These are phyloP conservation scores for Neonectria sp. DNA, from an alignment of 2,329 filamentous ascomycete genomes.

Conservation along the genomic window DNA sequence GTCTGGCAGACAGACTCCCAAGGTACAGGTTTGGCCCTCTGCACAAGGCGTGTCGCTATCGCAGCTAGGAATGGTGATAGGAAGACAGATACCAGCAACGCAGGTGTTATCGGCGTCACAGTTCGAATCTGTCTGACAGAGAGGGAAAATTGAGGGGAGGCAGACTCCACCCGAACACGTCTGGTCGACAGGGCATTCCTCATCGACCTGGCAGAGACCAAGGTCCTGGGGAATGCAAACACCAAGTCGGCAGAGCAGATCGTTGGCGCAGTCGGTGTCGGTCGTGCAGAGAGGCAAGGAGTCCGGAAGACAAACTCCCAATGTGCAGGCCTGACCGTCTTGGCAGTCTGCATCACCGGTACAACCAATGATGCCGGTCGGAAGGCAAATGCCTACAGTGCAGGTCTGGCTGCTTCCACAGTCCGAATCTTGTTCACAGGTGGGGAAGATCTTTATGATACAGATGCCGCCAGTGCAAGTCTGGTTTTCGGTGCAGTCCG, in stretches of 20 bases:
- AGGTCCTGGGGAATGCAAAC: conserved; percentile 17
- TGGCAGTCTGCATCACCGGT: background rate
- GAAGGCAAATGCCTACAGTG: conserved; percentile 21
- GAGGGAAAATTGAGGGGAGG: conserved; percentile 11
- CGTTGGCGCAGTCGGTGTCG: conserved; percentile 13
- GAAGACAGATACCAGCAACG: conserved; percentile 12
- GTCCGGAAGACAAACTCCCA: conserved; percentile 17
- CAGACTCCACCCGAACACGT: conserved; percentile 27
- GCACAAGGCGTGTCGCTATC: conserved; percentile 3
- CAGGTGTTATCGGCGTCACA: conserved; percentile 10
- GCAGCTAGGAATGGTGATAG: conserved; percentile 8
- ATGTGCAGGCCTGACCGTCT: conserved; percentile 15
- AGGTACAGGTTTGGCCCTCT: conserved; percentile 10
- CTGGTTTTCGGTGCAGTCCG: conserved; percentile 12
- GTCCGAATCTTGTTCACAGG: conserved; percentile 14
- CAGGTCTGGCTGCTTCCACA: conserved; percentile 14
- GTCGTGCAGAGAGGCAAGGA: conserved; percentile 12
- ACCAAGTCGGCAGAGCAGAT: conserved; percentile 18
- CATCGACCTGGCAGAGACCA: background rate
- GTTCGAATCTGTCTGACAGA: conserved; percentile 16
- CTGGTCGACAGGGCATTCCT: conserved; percentile 6
- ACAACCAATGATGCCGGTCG: background rate
- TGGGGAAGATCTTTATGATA: conserved; percentile 10
- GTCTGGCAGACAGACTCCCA: conserved; percentile 18
- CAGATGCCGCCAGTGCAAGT: conserved; percentile 23